Conservation (phyloP, 108 stramenopile genomes). For the Nitzschia sp. region DNA sequence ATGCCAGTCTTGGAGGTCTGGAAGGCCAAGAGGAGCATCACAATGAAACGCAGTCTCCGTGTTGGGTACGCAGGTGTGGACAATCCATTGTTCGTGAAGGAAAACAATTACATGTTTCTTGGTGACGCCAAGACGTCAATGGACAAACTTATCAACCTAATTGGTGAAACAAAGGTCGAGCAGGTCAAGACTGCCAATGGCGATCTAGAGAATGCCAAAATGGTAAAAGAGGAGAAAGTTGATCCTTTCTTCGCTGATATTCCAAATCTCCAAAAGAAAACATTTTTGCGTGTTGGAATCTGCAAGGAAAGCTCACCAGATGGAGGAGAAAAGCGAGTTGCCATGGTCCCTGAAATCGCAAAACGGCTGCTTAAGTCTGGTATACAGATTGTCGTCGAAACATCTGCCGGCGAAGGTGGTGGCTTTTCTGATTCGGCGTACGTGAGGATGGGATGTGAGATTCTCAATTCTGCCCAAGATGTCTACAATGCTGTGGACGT, state of each 20-base stretch:
- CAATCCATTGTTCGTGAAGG: slow-evolving; percentile 72
- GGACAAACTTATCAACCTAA: slow-evolving; percentile 43
- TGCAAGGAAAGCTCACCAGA: slow-evolving; percentile 58
- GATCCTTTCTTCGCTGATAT: slow-evolving; percentile 47
- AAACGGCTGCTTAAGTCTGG: slow-evolving; percentile 55
- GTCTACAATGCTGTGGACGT: slow-evolving; percentile 48
- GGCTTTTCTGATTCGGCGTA: slow-evolving; percentile 74
- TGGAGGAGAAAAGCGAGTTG: slow-evolving; percentile 56
- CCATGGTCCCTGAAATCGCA: slow-evolving; percentile 50
- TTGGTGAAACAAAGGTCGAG: slow-evolving; percentile 8
- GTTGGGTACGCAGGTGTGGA: slow-evolving; percentile 89
- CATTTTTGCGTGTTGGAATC: slow-evolving; percentile 66
- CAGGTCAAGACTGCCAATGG: slow-evolving; percentile 2
- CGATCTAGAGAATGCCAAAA: slow-evolving; percentile 19
- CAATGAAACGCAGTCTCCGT: slow-evolving; percentile 84
- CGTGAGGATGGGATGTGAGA: slow-evolving; percentile 64
- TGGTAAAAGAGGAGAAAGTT: slow-evolving; percentile 12
- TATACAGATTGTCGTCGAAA: slow-evolving; percentile 50
- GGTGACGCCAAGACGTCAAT: slow-evolving; percentile 69
- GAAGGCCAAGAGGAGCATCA: slow-evolving; percentile 79
- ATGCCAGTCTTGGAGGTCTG: slow-evolving; percentile 85
- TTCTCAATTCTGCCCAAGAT: slow-evolving; percentile 48
- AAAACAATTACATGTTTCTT: slow-evolving; percentile 80
- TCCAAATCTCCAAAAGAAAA: slow-evolving; percentile 36
- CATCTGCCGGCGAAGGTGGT: slow-evolving; percentile 63